Conservation (phyloP, 208 protist species). For the Leishmania mexicana region DNA sequence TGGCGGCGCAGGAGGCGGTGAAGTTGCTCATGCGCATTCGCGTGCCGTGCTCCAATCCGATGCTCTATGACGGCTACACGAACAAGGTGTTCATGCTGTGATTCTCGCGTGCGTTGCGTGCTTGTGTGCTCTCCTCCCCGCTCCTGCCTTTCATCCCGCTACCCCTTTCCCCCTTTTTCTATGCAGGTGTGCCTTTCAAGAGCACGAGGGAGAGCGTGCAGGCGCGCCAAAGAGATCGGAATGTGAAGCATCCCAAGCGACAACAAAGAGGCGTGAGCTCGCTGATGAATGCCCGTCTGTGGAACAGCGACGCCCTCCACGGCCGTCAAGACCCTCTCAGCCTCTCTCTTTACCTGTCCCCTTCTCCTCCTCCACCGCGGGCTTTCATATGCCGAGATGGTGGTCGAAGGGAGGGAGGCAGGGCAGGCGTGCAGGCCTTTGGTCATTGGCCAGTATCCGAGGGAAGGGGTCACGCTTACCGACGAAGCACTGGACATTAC, state of each 20-base stretch:
- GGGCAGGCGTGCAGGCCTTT: too few relatives aligned
- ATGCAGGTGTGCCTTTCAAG: background rate
- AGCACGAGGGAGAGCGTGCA: background rate
- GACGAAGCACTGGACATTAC: background rate
- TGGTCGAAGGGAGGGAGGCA: background rate
- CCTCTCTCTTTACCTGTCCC: background rate
- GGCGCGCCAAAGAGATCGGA: background rate
- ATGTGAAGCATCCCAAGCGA: background rate
- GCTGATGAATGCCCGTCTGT: background rate
- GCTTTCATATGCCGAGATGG: background rate
- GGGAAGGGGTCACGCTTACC: background rate
- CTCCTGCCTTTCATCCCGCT: background rate
- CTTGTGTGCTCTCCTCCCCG: constrained; percentile 2
- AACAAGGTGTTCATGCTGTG: constrained; percentile 31
- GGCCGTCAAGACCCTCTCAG: background rate
- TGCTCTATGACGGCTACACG: constrained; percentile 93
- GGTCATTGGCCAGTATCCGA: background rate
- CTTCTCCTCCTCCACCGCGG: background rate
- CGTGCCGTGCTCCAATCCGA: constrained; percentile 85
- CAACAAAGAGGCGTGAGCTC: background rate
- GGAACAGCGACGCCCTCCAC: background rate
- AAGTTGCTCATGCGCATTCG: constrained; percentile 95
- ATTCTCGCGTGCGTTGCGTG: background rate
- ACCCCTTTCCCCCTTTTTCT: background rate
- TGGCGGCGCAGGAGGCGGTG: constrained; percentile 95